Base-by-base conservation (phyloP, 1,284 basidiomycete genomes). In the Fistulina hepatica region DNA sequence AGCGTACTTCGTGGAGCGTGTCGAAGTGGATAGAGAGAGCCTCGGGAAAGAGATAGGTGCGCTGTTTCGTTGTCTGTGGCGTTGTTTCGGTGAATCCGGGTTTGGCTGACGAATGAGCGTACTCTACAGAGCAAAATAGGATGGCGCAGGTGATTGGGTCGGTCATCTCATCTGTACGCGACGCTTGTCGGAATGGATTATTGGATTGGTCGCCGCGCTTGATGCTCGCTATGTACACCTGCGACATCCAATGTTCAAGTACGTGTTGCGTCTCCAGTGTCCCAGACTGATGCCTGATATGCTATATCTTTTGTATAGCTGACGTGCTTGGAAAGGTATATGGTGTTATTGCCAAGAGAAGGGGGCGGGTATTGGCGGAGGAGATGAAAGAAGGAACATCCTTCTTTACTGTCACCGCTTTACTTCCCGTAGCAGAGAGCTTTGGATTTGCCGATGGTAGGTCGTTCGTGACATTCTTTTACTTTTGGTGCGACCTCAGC, bases 321-420 rank as follows among this genome's bases (percentile, higher is more conserved):
- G 95, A 98, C 47, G 95, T 97, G 0, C 72, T 98, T 28, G 95
- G 95, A 6, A 98, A 97, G 57, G 92, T 98, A 1, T 98, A 98
- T 52, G 94, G 80, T 3, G 95, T 98, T 11, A 83, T 98, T 2
- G 81, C 93, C 0, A 80, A 81, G 53, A 75, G 95, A 42, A 72
- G 91, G 38, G 95, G 95, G 1, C 73, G 85, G 37, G 94, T 99
- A 47, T 76, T 94, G 6, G 83, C 88, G 6, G 95, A 98, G 57
- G 95, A 98, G 59, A 97, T 98, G 90, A 97, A 94, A 57, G 93
- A 98, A 55, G 93, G 95, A 0, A 97, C 93, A 0, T 73, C 82
- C 0, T 95, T 97, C 61, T 97, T 98, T 63, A 92, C 82, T 5
- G 81, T 98, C 21, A 76, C 81, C 6, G 84, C 93, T 0, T 64